phyloP scores from a whole-genome alignment of 1,284 basidiomycete genomes.

The Cerioporus squamosus region DNA sequence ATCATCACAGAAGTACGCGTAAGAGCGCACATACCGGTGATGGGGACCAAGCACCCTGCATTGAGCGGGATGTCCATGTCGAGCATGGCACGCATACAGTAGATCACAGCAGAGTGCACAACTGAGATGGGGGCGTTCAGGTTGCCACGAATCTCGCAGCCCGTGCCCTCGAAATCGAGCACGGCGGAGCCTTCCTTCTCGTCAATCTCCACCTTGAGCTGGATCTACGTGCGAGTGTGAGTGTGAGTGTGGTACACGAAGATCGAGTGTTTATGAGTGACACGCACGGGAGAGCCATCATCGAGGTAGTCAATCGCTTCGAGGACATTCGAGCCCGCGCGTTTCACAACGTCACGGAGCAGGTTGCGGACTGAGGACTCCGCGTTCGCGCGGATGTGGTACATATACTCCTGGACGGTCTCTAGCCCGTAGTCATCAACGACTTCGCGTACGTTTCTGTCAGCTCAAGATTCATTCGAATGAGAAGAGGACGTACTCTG shows the following conservation, averaged over 20 bases:
- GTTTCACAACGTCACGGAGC: slow-evolving; percentile 76
- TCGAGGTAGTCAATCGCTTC: slow-evolving; percentile 82
- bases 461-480: background rate
- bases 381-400: slow-evolving; percentile 88
- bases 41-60: slow-evolving; percentile 86
- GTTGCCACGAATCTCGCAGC: slow-evolving; percentile 89
- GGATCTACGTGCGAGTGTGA: slow-evolving; percentile 55
- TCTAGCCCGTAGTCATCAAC: slow-evolving; percentile 87
- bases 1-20: background rate
- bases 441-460: slow-evolving; percentile 45
- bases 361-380: slow-evolving; percentile 88
- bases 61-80: slow-evolving; percentile 93
- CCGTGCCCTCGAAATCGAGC: slow-evolving; percentile 92
- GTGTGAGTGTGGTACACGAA: background rate
- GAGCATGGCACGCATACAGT: slow-evolving; percentile 93
- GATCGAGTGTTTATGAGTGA: background rate
- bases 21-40: slow-evolving; percentile 57
- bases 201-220: slow-evolving; percentile 83
- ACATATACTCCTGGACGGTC: slow-evolving; percentile 94
- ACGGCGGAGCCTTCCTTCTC: slow-evolving; percentile 78
- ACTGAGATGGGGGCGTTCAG: slow-evolving; percentile 90
- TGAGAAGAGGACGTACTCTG: slow-evolving; percentile 49
- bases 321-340: slow-evolving; percentile 68
- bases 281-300: slow-evolving; percentile 80
- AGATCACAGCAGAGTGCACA: slow-evolving; percentile 92